A percentile compares a stretch with the other conserved stretches of the same genome.
Evolutionary conservation across 805 yeast genomes (phyloP).

Genomic region (Wickerhamomyces mucosus): DNA sequence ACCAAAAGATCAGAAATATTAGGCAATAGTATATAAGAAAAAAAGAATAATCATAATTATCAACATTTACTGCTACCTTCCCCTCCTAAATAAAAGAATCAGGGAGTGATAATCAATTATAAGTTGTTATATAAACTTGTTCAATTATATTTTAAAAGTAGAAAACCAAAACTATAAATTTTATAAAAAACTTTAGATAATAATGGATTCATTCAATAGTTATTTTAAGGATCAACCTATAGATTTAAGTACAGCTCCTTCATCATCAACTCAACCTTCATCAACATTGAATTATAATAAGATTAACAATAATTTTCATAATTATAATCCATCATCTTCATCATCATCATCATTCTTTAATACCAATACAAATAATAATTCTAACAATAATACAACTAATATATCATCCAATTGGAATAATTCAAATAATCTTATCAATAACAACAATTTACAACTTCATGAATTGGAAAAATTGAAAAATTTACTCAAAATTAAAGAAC

Average conservation of each 20-base stretch:
- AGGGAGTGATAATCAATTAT: no score
- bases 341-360: neutral
- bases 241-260: slow-evolving; percentile 10
- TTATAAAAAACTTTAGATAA: no score
- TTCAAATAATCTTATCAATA: no score
- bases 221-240: slow-evolving; percentile 2
- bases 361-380: neutral
- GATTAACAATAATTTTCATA: neutral
- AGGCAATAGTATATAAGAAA: no score
- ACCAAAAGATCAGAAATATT: no score
- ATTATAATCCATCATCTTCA: neutral
- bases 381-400: neutral
- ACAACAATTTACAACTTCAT: neutral
- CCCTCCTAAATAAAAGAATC: no score
- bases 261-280: slow-evolving; percentile 6
- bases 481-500: neutral
- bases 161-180: no score
- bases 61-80: no score
- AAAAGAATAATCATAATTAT: no score
- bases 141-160: no score
- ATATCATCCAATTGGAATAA: neutral
- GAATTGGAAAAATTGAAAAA: neutral
- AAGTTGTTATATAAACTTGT: no score
- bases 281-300: slow-evolving; percentile 1
- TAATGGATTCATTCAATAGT: neutral